Evolutionary conservation across 2,329 filamentous ascomycete genomes (phyloP), one percentile per base, ranked within the genome.

Genomic region (Alternaria sp.): DNA sequence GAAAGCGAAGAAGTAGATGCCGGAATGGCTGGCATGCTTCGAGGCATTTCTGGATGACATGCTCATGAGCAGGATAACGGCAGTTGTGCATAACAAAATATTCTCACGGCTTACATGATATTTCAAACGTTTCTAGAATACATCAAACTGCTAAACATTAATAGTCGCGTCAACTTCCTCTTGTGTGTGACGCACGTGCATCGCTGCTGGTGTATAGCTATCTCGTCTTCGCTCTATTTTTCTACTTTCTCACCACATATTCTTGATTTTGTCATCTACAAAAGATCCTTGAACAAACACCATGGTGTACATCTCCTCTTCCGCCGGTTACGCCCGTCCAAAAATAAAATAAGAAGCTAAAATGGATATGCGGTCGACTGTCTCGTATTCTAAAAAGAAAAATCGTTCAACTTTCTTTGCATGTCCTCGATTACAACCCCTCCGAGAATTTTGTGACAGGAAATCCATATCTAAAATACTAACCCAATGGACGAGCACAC

Each of bases 1-100:
- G 17, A 74, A 74, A 54, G 76, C 72, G 52, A 80, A 76, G 72
- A 81, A 75, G 39, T 76, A 64, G 34, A 23, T 10, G 50, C 31
- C 0, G 24, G 2, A 6, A 40, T 17, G 24, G 44, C n/a, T 14
- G 31, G 21, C 4, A 26, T 13, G 8, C 21, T 9, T 48, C 37
- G 21, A 17, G 17, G n/a, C 10, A 3, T 51, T 28, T 0, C 37
- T 28, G 37, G 28, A 42, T 42, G 37, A 17, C 26, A 37, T 13
- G 21, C 14, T 6, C 17, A 46, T 24, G 7, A 29, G 29, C 21
- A 17, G 21, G 2, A 24, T n/a, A 7, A 24, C 1, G 44, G 29
- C 2, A 23, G 44, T 46, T 11, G n/a, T 48, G 31, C 17, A 13
- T 6, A 50, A 23, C 33, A 39, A 31, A 21, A 21, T 14, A 48